These are phyloP conservation scores for Neofusicoccum sp. DNA, from an alignment of 2,329 filamentous ascomycete genomes.

Conservation along the genomic window DNA sequence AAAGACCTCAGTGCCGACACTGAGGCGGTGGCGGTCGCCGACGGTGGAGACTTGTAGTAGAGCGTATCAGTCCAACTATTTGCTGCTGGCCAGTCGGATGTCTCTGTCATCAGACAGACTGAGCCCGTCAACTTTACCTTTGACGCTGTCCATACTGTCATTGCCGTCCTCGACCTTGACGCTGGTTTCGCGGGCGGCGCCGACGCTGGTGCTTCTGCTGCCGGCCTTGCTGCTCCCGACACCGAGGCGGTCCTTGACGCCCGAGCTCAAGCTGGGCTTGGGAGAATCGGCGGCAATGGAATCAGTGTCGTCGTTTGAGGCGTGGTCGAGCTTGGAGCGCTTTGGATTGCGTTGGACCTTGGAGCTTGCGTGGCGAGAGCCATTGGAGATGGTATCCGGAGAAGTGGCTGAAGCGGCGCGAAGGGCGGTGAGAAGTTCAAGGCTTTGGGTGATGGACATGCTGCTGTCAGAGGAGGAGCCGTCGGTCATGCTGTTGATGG, in stretches of 20 bases:
- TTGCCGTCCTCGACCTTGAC: constrained; percentile 51
- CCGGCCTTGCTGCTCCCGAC: constrained; percentile 35
- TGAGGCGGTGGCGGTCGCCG: constrained; percentile 29
- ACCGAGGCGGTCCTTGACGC: constrained; percentile 26
- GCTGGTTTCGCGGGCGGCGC: constrained; percentile 47
- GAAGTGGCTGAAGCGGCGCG: constrained; percentile 29
- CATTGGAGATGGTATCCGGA: constrained; percentile 34
- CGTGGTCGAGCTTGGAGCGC: constrained; percentile 34
- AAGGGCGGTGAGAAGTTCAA: constrained; percentile 48
- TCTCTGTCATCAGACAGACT: constrained; percentile 9
- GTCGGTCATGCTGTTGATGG: constrained; percentile 44
- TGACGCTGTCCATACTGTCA: constrained; percentile 43
- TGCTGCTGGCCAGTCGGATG: constrained; percentile 17
- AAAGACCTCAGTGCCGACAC: constrained; percentile 49
- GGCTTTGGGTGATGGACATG: constrained; percentile 38
- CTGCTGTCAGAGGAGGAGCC: constrained; percentile 44
- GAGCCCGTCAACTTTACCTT: constrained; percentile 36
- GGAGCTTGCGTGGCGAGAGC: constrained; percentile 39
- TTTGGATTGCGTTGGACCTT: constrained; percentile 38
- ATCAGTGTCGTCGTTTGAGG: constrained; percentile 35
- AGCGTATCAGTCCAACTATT: constrained; percentile 21
- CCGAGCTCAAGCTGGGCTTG: constrained; percentile 8
- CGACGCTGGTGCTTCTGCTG: constrained; percentile 43
- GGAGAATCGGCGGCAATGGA: constrained; percentile 40
- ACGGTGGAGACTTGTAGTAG: constrained; percentile 11